Conservation (phyloP, 176 grass and related monocot genomes). For the Triticum timopheevii region DNA sequence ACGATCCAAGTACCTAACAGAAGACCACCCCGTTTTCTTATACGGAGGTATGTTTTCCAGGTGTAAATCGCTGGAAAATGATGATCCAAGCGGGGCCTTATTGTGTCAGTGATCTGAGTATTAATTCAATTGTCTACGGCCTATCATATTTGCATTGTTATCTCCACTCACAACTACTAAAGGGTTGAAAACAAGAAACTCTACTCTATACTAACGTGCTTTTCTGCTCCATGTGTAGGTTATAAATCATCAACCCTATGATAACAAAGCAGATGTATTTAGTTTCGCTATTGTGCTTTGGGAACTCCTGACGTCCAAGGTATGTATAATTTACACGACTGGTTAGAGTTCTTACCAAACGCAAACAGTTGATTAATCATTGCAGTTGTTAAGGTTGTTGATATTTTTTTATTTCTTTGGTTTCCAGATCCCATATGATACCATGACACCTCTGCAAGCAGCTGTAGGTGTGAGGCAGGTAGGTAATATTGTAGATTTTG, state of each 20-base stretch:
- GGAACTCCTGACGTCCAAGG: conserved; percentile 94
- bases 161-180: conserved; percentile 1
- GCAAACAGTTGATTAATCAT: background rate
- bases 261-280: conserved; percentile 95
- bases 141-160: conserved; percentile 3
- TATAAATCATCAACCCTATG: conserved; percentile 95
- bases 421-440: conserved; percentile 85
- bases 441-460: conserved; percentile 97
- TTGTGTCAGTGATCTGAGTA: conserved; percentile 17
- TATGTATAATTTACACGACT: conserved; percentile 13
- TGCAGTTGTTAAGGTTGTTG: background rate
- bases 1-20: too few species aligned
- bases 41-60: too few species aligned
- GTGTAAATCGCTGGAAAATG: too few species aligned
- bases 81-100: background rate
- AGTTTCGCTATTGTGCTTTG: conserved; percentile 98
- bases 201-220: conserved; percentile 20
- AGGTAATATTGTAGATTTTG: background rate
- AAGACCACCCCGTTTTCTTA: too few species aligned
- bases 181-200: background rate
- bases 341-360: background rate
- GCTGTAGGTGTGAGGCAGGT: conserved; percentile 94
- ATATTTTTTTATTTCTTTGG: conserved; percentile 13
- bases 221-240: conserved; percentile 51
- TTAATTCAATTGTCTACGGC: background rate